These are phyloP conservation scores for Exsudoporus frostii DNA, from an alignment of 768 basidiomycete genomes.

Conservation along the genomic window DNA sequence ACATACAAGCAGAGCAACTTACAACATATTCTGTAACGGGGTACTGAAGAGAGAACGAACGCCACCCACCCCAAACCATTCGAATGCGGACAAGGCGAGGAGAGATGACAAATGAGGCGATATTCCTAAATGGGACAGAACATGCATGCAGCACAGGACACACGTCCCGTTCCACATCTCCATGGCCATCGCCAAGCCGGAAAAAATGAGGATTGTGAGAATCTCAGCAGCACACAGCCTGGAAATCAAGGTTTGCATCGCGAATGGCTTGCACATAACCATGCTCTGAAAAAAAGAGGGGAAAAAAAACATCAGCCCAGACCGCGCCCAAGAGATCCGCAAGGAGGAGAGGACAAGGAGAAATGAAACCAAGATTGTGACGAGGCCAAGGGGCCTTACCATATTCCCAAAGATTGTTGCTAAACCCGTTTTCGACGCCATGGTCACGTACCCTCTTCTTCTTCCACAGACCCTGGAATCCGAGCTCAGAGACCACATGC, in stretches of 20 bases:
- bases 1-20: not conserved
- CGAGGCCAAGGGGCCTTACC: slow-evolving; percentile 35
- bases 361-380: not conserved
- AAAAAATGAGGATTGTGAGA: not conserved
- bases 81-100: not conserved
- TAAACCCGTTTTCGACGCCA: slow-evolving; percentile 36
- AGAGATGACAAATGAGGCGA: not conserved
- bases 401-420: slow-evolving; percentile 61
- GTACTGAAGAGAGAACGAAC: not conserved
- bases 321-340: not conserved
- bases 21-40: not conserved
- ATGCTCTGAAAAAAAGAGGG: slow-evolving; percentile 41
- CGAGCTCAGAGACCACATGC: slow-evolving; percentile 50
- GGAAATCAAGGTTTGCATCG: slow-evolving; percentile 40
- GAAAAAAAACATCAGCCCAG: not conserved
- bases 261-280: slow-evolving; percentile 57
- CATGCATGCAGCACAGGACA: not conserved
- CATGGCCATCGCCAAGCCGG: not conserved
- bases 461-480: slow-evolving; percentile 63
- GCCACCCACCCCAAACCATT: no score
- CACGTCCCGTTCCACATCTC: not conserved
- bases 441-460: slow-evolving; percentile 44
- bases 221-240: slow-evolving; percentile 29
- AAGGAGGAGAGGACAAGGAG: not conserved
- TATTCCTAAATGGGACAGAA: not conserved